A percentile compares a stretch with the other conserved stretches of the same genome.
Evolutionary conservation across 164 flowering plant genomes (phyloP).

Genomic region (Chloranthus sessilifolius): DNA sequence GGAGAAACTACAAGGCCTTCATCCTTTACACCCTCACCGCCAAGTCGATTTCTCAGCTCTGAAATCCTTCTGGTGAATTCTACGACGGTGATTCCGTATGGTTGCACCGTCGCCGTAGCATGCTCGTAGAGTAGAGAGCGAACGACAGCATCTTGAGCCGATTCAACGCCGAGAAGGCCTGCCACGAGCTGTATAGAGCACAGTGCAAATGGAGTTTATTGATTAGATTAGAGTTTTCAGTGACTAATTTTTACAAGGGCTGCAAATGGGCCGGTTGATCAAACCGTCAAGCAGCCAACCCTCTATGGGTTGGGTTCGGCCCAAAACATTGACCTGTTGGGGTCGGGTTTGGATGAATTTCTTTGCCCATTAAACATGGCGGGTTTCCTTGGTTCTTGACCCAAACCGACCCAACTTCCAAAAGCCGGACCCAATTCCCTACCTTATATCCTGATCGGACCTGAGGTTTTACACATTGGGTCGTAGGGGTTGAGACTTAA

Average conservation of each 20-base stretch:
- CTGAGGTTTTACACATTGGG: too few species aligned
- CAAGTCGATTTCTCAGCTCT: constrained; percentile 47
- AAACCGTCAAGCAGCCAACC: not conserved
- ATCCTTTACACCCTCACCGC: constrained; percentile 48
- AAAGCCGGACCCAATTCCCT: too few species aligned
- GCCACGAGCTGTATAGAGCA: constrained; percentile 42
- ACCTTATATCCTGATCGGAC: too few species aligned
- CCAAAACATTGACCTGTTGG: too few species aligned
- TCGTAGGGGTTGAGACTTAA: too few species aligned
- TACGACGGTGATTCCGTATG: constrained; percentile 59
- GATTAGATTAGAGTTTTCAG: not conserved
- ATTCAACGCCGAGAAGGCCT: constrained; percentile 72
- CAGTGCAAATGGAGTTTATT: not conserved
- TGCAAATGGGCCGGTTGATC: not conserved
- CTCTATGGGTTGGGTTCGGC: too few species aligned
- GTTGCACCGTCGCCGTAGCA: constrained; percentile 26
- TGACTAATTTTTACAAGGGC: not conserved
- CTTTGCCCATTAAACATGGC: too few species aligned
- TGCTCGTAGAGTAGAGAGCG: constrained; percentile 47
- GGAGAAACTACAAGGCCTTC: constrained; percentile 56
- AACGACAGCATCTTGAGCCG: constrained; percentile 86
- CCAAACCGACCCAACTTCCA: too few species aligned
- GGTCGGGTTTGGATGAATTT: too few species aligned
- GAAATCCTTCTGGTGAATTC: constrained; percentile 61
- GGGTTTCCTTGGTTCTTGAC: too few species aligned